These are phyloP conservation scores for Neofusicoccum laricinum DNA, from an alignment of 2,329 filamentous ascomycete species.

Conservation along the genomic window DNA sequence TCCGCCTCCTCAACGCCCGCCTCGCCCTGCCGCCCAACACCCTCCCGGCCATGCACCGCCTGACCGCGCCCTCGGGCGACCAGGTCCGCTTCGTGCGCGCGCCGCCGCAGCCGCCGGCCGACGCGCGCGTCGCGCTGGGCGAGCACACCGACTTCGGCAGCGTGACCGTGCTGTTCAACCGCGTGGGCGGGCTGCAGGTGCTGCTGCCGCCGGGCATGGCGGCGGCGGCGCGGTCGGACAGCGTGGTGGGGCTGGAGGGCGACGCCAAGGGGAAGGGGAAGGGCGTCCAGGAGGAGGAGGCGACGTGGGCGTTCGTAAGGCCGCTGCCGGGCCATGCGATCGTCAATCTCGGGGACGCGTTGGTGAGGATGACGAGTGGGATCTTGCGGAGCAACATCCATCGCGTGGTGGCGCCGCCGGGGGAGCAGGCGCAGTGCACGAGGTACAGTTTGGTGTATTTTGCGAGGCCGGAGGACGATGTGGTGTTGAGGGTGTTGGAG, in stretches of 20 bases:
- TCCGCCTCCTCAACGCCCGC: conserved; percentile 36
- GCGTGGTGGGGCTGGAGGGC: not conserved
- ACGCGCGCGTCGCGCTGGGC: conserved; percentile 44
- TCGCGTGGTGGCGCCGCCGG: conserved; percentile 50
- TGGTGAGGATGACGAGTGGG: conserved; percentile 45
- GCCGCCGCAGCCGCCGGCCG: conserved; percentile 45
- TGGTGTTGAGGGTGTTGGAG: conserved; percentile 22
- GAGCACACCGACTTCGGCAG: conserved; percentile 58
- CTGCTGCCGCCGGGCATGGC: conserved; percentile 27
- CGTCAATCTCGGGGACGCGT: conserved; percentile 49
- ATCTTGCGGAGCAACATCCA: conserved; percentile 44
- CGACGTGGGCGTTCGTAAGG: conserved; percentile 52
- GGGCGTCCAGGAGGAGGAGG: conserved; percentile 25
- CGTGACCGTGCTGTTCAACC: conserved; percentile 56
- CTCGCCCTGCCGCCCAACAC: conserved; percentile 43
- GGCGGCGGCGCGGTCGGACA: not conserved
- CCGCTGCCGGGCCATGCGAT: conserved; percentile 49
- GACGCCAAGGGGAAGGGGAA: not conserved
- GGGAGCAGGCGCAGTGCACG: conserved; percentile 42
- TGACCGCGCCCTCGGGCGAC: conserved; percentile 45
- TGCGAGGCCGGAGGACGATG: conserved; percentile 43
- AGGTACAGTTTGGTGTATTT: conserved; percentile 57
- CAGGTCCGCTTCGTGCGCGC: conserved; percentile 51
- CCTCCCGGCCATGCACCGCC: conserved; percentile 46
- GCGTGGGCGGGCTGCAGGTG: conserved; percentile 55